Percentiles rank a stretch among this genome's conserved stretches.
phyloP scores from a whole-genome alignment of 2,329 filamentous ascomycete species.

The Aspergillus cejpii region DNA sequence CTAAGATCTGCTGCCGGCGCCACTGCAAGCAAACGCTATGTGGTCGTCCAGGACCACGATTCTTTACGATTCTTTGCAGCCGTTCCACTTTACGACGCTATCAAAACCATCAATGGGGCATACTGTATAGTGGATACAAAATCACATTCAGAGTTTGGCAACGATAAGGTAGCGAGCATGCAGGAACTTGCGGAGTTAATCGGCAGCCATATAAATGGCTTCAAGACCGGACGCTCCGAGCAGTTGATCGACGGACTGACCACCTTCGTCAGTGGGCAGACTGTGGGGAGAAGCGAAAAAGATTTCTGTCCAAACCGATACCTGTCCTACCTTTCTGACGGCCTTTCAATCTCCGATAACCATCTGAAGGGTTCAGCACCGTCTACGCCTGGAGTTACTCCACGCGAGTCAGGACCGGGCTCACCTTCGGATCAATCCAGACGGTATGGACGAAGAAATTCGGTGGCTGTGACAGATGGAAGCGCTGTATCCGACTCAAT shows the following conservation, averaged over 20 bases:
- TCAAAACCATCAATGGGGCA: conserved; percentile 51
- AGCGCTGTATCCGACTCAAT: conserved; percentile 7
- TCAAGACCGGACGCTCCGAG: conserved; percentile 46
- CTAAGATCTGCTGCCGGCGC: background rate
- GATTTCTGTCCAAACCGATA: background rate
- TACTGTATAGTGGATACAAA: conserved; percentile 54
- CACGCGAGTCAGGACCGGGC: background rate
- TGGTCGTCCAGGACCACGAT: conserved; percentile 30
- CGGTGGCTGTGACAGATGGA: conserved; percentile 9
- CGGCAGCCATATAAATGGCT: background rate
- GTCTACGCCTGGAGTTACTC: background rate
- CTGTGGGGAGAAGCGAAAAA: background rate
- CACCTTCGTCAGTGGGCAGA: conserved; percentile 41
- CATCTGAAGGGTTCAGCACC: background rate
- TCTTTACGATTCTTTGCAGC: conserved; percentile 49
- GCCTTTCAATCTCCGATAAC: background rate
- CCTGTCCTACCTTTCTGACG: background rate
- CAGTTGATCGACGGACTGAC: conserved; percentile 50
- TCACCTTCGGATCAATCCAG: background rate
- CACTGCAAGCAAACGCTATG: no score
- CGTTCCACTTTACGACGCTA: conserved; percentile 54
- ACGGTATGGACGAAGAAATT: background rate
- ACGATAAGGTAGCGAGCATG: conserved; percentile 41
- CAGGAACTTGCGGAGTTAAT: conserved; percentile 44
- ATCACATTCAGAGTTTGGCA: conserved; percentile 42